These are phyloP conservation scores for Auriscalpium orientale DNA, from an alignment of 768 basidiomycete genomes.

Conservation along the genomic window DNA sequence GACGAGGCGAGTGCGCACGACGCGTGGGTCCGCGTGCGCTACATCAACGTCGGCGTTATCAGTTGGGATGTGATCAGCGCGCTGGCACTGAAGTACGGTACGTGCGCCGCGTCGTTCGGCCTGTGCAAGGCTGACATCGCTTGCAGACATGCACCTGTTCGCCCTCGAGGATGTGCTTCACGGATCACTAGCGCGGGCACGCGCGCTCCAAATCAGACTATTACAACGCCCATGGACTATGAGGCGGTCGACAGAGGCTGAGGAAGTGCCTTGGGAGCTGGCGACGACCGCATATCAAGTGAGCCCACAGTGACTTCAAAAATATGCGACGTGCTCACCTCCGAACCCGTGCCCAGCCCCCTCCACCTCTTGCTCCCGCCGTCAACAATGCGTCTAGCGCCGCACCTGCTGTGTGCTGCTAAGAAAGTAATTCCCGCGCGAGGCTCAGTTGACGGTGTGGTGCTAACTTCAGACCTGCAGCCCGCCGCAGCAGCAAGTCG, in stretches of 20 bases:
- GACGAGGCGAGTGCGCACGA: slow-evolving; percentile 38
- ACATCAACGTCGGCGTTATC: slow-evolving; percentile 65
- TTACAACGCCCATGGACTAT: slow-evolving; percentile 25
- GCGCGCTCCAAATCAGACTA: slow-evolving; percentile 65
- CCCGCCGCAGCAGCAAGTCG: too few relatives aligned
- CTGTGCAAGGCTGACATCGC: neutral
- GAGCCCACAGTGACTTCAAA: too few relatives aligned
- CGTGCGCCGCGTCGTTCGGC: slow-evolving; percentile 8
- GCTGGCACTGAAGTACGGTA: slow-evolving; percentile 57
- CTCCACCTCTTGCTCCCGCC: too few relatives aligned
- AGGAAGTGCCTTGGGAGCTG: too few relatives aligned
- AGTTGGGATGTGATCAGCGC: slow-evolving; percentile 70
- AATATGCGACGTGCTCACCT: too few relatives aligned
- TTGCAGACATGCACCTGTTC: slow-evolving; percentile 58
- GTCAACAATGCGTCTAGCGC: too few relatives aligned
- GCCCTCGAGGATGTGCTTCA: slow-evolving; percentile 67
- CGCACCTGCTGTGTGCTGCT: too few relatives aligned
- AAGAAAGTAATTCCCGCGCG: too few relatives aligned
- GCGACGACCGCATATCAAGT: too few relatives aligned
- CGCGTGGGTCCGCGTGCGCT: slow-evolving; percentile 63
- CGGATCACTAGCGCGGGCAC: slow-evolving; percentile 40
- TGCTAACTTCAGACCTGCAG: too few relatives aligned
- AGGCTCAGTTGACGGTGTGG: too few relatives aligned
- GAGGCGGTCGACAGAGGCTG: neutral
- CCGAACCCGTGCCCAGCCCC: too few relatives aligned